Evolutionary conservation across 1,284 basidiomycete genomes (phyloP).

Genomic region (Fistulina hepatica): DNA sequence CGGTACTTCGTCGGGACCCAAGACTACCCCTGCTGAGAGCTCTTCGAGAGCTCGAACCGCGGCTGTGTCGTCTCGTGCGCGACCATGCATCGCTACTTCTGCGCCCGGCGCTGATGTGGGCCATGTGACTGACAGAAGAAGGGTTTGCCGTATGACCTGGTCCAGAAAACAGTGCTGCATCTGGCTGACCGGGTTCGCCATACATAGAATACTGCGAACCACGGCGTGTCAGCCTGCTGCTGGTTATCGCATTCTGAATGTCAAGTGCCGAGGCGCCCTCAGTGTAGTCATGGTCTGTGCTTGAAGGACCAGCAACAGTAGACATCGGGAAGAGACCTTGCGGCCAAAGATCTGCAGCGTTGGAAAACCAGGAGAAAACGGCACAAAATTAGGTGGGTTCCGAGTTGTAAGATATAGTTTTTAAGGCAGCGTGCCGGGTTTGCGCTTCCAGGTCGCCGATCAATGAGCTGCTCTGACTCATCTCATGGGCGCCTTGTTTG

Average conservation of each 20-base stretch:
- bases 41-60: constrained; percentile 31
- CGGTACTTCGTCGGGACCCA: constrained; percentile 28
- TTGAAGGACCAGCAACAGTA: too few relatives aligned
- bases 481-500: too few relatives aligned
- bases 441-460: too few relatives aligned
- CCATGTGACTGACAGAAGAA: constrained; percentile 70
- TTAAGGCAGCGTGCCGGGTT: too few relatives aligned
- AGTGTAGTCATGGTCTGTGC: constrained; percentile 68
- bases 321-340: too few relatives aligned
- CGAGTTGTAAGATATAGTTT: too few relatives aligned
- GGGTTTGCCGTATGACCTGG: constrained; percentile 62
- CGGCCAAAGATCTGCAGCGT: too few relatives aligned
- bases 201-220: constrained; percentile 57
- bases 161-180: constrained; percentile 65
- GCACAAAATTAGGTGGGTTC: too few relatives aligned
- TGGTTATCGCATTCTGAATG: constrained; percentile 46
- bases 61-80: constrained; percentile 40
- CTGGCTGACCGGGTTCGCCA: constrained; percentile 42
- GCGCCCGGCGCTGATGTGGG: constrained; percentile 42
- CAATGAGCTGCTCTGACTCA: too few relatives aligned
- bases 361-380: too few relatives aligned
- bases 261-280: constrained; percentile 72
- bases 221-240: constrained; percentile 39
- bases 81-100: constrained; percentile 46
- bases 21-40: constrained; percentile 41